Percentiles rank a stretch among this genome's conserved stretches.
These are phyloP conservation scores for Kitagawia praeruptora DNA, from an alignment of 129 eudicot genomes.

Conservation along the genomic window DNA sequence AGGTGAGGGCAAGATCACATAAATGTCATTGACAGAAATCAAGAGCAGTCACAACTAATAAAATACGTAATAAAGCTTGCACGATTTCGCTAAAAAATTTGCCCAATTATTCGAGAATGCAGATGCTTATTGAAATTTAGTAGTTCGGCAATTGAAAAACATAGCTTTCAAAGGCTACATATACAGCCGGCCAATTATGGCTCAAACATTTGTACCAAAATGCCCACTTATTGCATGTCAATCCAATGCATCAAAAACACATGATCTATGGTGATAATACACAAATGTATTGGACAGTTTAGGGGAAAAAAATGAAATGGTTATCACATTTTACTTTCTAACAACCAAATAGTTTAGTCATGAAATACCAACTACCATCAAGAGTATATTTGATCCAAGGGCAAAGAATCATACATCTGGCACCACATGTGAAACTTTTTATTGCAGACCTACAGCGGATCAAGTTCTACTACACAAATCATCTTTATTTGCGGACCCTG, in stretches of 20 bases:
- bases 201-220: slow-evolving; percentile 23
- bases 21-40: slow-evolving; percentile 27
- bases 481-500: neutral
- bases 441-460: neutral
- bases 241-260: neutral
- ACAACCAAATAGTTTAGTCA: neutral
- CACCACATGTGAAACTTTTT: neutral
- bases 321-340: neutral
- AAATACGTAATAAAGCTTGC: slow-evolving; percentile 40
- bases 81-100: slow-evolving; percentile 26
- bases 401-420: slow-evolving; percentile 3
- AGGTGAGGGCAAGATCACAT: slow-evolving; percentile 62
- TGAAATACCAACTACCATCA: neutral
- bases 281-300: slow-evolving; percentile 10
- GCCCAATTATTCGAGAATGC: slow-evolving; percentile 15
- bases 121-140: slow-evolving; percentile 11
- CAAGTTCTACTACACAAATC: neutral
- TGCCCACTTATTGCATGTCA: slow-evolving; percentile 28
- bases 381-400: slow-evolving; percentile 12
- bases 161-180: slow-evolving; percentile 34
- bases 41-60: slow-evolving; percentile 30
- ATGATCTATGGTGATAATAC: neutral
- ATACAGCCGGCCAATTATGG: slow-evolving; percentile 39
- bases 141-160: slow-evolving; percentile 38
- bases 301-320: neutral